These are phyloP conservation scores for Aphanomyces stellatus DNA, from an alignment of 352 stramenopile species.

Conservation along the genomic window DNA sequence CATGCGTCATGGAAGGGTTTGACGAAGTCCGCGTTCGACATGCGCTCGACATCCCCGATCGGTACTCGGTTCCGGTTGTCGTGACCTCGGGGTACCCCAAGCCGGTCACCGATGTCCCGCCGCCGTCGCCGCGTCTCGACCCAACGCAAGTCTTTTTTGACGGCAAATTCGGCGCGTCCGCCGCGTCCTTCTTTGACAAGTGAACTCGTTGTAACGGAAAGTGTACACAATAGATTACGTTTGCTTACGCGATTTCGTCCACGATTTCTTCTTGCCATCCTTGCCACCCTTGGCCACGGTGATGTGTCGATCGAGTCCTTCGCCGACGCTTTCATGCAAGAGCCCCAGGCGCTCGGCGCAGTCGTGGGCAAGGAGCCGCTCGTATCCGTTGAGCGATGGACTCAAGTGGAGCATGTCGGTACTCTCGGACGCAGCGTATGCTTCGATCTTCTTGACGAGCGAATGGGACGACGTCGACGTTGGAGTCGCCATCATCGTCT, in stretches of 20 bases:
- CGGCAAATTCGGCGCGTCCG: slow-evolving; percentile 54
- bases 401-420: slow-evolving; percentile 52
- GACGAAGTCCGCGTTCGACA: slow-evolving; percentile 53
- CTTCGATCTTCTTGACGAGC: slow-evolving; percentile 79
- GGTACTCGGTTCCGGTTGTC: slow-evolving; percentile 66
- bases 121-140: slow-evolving; percentile 38
- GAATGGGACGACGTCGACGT: slow-evolving; percentile 55
- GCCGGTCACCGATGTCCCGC: slow-evolving; percentile 10
- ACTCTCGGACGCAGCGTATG: slow-evolving; percentile 42
- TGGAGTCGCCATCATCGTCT: background rate
- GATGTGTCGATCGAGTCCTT: slow-evolving; percentile 71
- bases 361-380: slow-evolving; percentile 72
- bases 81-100: slow-evolving; percentile 58
- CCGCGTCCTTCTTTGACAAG: background rate
- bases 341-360: slow-evolving; percentile 69
- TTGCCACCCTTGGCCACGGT: slow-evolving; percentile 25
- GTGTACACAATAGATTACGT: background rate
- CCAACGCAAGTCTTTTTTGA: slow-evolving; percentile 76
- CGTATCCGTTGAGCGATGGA: slow-evolving; percentile 70
- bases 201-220: background rate
- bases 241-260: slow-evolving; percentile 3
- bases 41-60: slow-evolving; percentile 65
- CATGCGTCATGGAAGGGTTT: slow-evolving; percentile 71
- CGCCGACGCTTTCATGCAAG: slow-evolving; percentile 53
- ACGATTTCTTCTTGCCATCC: background rate